Conservation (phyloP, 2,329 filamentous ascomycete genomes). For the Chrysoporthe austroafricana region DNA sequence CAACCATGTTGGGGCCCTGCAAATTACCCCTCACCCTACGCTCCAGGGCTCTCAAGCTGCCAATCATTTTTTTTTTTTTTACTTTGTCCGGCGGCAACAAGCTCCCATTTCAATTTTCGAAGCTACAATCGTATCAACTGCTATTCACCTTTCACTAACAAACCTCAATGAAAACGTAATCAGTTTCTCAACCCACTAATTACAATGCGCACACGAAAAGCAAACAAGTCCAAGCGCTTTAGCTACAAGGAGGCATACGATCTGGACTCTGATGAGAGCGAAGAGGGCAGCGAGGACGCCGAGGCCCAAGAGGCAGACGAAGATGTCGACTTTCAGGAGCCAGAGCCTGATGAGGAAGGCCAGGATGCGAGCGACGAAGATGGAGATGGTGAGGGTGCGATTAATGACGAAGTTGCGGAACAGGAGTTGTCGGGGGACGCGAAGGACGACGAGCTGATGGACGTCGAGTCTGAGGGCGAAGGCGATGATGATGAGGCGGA, state of each 20-base stretch:
- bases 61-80: neutral
- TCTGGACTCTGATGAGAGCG: slow-evolving; percentile 24
- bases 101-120: neutral
- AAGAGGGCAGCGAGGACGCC: slow-evolving; percentile 20
- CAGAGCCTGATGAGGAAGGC: neutral
- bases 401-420: neutral
- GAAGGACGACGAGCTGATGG: neutral
- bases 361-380: slow-evolving; percentile 9
- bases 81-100: neutral
- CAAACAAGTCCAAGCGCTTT: slow-evolving; percentile 26
- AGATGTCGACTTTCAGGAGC: slow-evolving; percentile 11
- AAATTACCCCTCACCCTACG: neutral
- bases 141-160: neutral
- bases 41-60: neutral
- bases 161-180: neutral
- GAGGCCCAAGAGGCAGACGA: slow-evolving; percentile 8
- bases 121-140: neutral
- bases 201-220: slow-evolving; percentile 27
- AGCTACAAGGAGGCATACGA: slow-evolving; percentile 21
- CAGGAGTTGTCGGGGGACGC: neutral
- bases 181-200: neutral
- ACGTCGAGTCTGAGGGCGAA: slow-evolving; percentile 2
- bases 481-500: slow-evolving; percentile 6
- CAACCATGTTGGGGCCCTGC: neutral
- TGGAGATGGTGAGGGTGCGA: neutral